Evolutionary conservation across 2,329 filamentous ascomycete species (phyloP).

Genomic region (Daldinia sp.): DNA sequence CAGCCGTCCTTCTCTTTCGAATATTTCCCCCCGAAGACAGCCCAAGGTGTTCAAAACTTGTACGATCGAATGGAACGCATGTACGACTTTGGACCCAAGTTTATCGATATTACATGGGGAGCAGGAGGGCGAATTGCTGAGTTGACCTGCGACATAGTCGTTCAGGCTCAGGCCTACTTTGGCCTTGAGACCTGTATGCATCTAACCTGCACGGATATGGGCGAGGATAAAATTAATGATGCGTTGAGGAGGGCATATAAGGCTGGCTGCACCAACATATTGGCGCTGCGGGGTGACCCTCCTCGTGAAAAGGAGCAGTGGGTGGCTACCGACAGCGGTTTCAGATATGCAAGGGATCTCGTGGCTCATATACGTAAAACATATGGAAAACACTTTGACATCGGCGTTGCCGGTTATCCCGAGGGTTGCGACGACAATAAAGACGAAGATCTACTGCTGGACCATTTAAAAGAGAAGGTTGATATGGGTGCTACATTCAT

Average conservation of each 20-base stretch:
- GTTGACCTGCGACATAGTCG: constrained; percentile 96
- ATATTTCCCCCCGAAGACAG: constrained; percentile 98
- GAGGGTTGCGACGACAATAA: constrained; percentile 95
- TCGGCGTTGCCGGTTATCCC: constrained; percentile 95
- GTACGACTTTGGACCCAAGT: constrained; percentile 91
- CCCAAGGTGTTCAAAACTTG: constrained; percentile 96
- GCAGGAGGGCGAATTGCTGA: constrained; percentile 91
- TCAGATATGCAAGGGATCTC: constrained; percentile 91
- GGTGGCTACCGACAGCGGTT: constrained; percentile 86
- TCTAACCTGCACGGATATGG: constrained; percentile 98
- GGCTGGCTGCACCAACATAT: constrained; percentile 95
- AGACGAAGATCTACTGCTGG: constrained; percentile 82
- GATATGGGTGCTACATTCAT: constrained; percentile 94
- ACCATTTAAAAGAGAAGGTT: constrained; percentile 96
- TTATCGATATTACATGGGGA: constrained; percentile 99
- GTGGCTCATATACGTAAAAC: constrained; percentile 77
- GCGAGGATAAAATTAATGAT: constrained; percentile 86
- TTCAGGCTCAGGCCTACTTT: constrained; percentile 92
- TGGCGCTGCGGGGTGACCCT: constrained; percentile 91
- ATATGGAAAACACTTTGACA: constrained; percentile 93
- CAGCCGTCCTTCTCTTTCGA: constrained; percentile 97
- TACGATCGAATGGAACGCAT: constrained; percentile 99
- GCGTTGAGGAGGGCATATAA: constrained; percentile 90
- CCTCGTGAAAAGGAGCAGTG: constrained; percentile 93
- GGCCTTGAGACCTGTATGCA: constrained; percentile 99